A percentile compares a stretch with the other conserved stretches of the same genome.
phyloP scores from a whole-genome alignment of 2,329 filamentous ascomycete genomes.

The Fusarium sp. region DNA sequence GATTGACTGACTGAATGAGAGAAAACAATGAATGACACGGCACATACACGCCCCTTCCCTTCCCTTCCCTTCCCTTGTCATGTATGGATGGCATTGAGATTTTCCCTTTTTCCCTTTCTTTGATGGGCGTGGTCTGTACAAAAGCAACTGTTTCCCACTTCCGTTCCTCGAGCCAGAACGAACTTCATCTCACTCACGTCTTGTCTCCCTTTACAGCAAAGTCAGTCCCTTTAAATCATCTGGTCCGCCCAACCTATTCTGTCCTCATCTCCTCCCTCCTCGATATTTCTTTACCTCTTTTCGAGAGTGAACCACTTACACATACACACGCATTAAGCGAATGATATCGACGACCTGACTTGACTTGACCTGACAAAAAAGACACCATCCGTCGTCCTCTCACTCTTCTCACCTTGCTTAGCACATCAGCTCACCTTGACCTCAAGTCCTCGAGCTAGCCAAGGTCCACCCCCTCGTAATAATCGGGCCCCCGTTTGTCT shows the following conservation, averaged over 20 bases:
- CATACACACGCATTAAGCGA: constrained; percentile 28
- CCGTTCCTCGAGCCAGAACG: constrained; percentile 32
- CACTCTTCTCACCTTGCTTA: constrained; percentile 8
- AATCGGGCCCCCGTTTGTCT: constrained; percentile 39
- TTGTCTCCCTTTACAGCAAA: constrained; percentile 31
- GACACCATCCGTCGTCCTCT: too few relatives aligned
- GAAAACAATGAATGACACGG: constrained; percentile 12
- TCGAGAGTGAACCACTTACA: constrained; percentile 36
- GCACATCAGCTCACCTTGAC: constrained; percentile 33
- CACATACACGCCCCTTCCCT: constrained; percentile 17
- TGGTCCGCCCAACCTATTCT: constrained; percentile 2
- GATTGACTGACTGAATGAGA: constrained; percentile 7
- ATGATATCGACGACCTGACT: constrained; percentile 27
- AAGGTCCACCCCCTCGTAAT: constrained; percentile 31
- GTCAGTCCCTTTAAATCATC: constrained; percentile 29
- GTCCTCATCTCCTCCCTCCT: constrained; percentile 5
- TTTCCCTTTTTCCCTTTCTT: constrained; percentile 23
- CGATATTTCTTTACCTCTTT: constrained; percentile 3
- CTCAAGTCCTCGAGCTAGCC: constrained; percentile 13
- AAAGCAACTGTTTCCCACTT: constrained; percentile 40
- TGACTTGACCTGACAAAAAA: too few relatives aligned
- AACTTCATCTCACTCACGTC: constrained; percentile 33
- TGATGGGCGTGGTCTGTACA: constrained; percentile 37
- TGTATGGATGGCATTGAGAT: constrained; percentile 18
- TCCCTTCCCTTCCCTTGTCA: constrained; percentile 20